These are phyloP conservation scores for Hortiboletus campestris DNA, from an alignment of 768 basidiomycete genomes.

Conservation along the genomic window DNA sequence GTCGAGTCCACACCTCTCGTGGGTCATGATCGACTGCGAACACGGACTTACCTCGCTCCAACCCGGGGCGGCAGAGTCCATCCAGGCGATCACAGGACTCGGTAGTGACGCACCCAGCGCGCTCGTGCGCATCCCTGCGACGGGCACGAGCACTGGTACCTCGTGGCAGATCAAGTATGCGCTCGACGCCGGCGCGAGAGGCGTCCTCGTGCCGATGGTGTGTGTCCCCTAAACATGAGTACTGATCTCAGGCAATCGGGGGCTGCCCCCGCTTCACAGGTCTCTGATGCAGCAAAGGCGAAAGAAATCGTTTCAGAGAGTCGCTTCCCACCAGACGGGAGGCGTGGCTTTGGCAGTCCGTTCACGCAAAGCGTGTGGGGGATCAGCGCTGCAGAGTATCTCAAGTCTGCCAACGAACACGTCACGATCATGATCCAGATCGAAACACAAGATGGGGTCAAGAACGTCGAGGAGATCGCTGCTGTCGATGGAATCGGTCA, in stretches of 20 bases:
- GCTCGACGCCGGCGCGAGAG: slow-evolving; percentile 64
- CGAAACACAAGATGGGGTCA: slow-evolving; percentile 57
- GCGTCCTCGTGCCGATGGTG: slow-evolving; percentile 69
- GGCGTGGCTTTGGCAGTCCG: slow-evolving; percentile 64
- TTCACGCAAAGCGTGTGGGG: slow-evolving; percentile 62
- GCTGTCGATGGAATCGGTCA: slow-evolving; percentile 60
- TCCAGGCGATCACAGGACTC: slow-evolving; percentile 52
- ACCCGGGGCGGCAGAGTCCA: slow-evolving; percentile 54
- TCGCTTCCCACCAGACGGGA: slow-evolving; percentile 60
- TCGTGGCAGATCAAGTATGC: slow-evolving; percentile 74
- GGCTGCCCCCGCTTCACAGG: slow-evolving; percentile 21
- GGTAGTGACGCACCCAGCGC: slow-evolving; percentile 46
- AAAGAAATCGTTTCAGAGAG: slow-evolving; percentile 53
- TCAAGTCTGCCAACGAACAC: slow-evolving; percentile 52
- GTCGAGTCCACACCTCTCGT: slow-evolving; percentile 54
- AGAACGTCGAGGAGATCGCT: slow-evolving; percentile 59
- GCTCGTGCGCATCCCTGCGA: slow-evolving; percentile 63
- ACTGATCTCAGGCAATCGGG: too few species aligned
- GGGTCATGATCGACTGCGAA: slow-evolving; percentile 69
- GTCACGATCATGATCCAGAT: slow-evolving; percentile 65
- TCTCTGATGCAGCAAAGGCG: slow-evolving; percentile 58
- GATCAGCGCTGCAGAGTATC: slow-evolving; percentile 49
- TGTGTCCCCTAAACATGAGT: slow-evolving; percentile 6
- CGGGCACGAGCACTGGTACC: slow-evolving; percentile 52
- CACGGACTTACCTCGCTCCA: slow-evolving; percentile 58